Conservation (phyloP, 352 stramenopile genomes). For the Pythium rishiriense region DNA sequence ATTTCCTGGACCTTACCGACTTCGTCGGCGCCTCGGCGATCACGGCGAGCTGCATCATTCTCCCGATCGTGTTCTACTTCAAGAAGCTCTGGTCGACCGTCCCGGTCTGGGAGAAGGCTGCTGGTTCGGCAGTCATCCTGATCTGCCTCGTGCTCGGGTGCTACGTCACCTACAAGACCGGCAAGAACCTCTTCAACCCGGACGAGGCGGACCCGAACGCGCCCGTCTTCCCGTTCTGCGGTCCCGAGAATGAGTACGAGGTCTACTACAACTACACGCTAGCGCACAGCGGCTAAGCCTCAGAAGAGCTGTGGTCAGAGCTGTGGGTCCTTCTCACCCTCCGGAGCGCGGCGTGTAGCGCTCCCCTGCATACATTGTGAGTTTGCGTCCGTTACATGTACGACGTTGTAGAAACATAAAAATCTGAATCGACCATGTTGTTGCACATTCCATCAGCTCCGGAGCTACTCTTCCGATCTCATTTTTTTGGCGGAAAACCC, state of each 20-base stretch:
- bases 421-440: neutral
- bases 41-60: constrained; percentile 56
- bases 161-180: constrained; percentile 56
- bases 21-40: constrained; percentile 63
- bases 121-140: constrained; percentile 36
- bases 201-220: constrained; percentile 9
- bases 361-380: neutral
- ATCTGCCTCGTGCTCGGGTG: constrained; percentile 43
- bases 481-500: too few species aligned
- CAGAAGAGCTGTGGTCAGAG: neutral
- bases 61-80: constrained; percentile 67
- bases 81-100: constrained; percentile 29
- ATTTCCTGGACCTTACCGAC: constrained; percentile 61
- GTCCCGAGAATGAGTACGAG: constrained; percentile 22
- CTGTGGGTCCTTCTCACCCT: too few species aligned
- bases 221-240: constrained; percentile 31
- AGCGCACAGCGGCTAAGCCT: neutral
- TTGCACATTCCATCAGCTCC: neutral
- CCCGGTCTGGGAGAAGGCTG: constrained; percentile 41
- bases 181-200: constrained; percentile 54
- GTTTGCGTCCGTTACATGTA: neutral
- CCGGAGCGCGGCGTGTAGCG: neutral
- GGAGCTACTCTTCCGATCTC: too few species aligned
- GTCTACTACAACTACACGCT: constrained; percentile 31
- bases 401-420: neutral